phyloP scores from a whole-genome alignment of 2,329 filamentous ascomycete genomes.

The Alternaria sp. region DNA sequence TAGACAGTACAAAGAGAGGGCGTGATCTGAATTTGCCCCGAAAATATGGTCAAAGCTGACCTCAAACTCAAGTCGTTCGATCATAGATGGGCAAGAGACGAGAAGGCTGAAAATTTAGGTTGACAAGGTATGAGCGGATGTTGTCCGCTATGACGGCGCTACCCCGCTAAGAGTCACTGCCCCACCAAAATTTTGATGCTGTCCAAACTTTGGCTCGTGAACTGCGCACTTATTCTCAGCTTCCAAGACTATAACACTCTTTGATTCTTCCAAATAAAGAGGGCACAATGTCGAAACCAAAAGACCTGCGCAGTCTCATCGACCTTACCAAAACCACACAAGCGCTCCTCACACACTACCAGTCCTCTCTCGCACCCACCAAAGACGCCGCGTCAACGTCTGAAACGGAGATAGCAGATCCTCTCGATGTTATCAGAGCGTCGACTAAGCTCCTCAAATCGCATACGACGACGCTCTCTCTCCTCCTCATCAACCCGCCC shows the following conservation, averaged over 20 bases:
- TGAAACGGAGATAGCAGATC: constrained; percentile 41
- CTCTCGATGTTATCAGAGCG: constrained; percentile 73
- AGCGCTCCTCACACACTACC: constrained; percentile 45
- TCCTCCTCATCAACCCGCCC: constrained; percentile 84
- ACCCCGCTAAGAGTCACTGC: constrained; percentile 11
- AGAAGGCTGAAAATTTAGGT: too few species aligned
- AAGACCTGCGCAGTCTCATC: constrained; percentile 39
- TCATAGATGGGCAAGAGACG: too few species aligned
- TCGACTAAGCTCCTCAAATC: constrained; percentile 76
- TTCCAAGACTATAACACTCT: too few species aligned
- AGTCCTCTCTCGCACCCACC: constrained; percentile 41
- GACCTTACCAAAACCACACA: constrained; percentile 46
- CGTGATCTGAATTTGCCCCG: too few species aligned
- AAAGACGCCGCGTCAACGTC: constrained; percentile 6
- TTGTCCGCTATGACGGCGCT: too few species aligned
- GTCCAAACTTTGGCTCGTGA: background rate
- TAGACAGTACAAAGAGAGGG: too few species aligned
- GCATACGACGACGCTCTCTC: constrained; percentile 84
- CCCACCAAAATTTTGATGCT: constrained; percentile 14
- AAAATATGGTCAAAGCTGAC: too few species aligned
- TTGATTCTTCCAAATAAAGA: too few species aligned
- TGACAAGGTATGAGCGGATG: too few species aligned
- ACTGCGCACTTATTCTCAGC: background rate
- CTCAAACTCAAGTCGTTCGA: too few species aligned
- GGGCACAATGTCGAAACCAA: constrained; percentile 29